Evolutionary conservation across 2,329 filamentous ascomycete genomes (phyloP), one percentile per base, ranked within the genome.

Genomic region (Penicillium paneum): DNA sequence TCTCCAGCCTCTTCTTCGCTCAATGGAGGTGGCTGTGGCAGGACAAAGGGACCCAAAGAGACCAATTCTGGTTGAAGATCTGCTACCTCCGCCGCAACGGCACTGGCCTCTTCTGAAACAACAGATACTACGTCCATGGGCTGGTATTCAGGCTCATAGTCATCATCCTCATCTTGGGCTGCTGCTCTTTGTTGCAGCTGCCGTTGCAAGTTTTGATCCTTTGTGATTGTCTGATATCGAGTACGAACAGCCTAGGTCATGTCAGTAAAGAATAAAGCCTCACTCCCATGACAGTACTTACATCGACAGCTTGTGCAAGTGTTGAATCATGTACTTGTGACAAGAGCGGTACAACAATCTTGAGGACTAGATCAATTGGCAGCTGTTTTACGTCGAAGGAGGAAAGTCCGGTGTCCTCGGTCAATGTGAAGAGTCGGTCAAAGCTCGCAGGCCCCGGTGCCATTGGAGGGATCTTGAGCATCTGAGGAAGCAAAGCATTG

Each of bases 71-170:
- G 76, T n/a, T 86, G 81, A 5, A 86, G 79, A 57, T 83, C 83
- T 67, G 93, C 89, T 13, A 91, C 79, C 68, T 89, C 89, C 71
- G 93, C 90, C 45, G 88, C 74, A 31, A 90, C 86, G 67, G 93
- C 89, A 65, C 91, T 88, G 1, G 84, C 86, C 47, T 67, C 64
- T 24, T 62, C 64, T 1, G 58, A 45, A 19, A 58, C 59, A 36
- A 65, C 57, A 3, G 65, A 65, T 21, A 67, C 41, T 29, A 69
- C 54, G 70, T 95, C 90, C 34, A 85, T 84, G 8, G 88, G 82
- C 55, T 87, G 85, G 63, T 91, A 91, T 67, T 95, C 89, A 0
- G 93, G 92, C 66, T 97, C 93, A 67, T 97, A 97, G 64, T 96
- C 90, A 61, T 96, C 91, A 19, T 96, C 92, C 39, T 96, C 91